Base-by-base conservation (phyloP, 495 filamentous ascomycete genomes). In the Cairneyella variabilis region DNA sequence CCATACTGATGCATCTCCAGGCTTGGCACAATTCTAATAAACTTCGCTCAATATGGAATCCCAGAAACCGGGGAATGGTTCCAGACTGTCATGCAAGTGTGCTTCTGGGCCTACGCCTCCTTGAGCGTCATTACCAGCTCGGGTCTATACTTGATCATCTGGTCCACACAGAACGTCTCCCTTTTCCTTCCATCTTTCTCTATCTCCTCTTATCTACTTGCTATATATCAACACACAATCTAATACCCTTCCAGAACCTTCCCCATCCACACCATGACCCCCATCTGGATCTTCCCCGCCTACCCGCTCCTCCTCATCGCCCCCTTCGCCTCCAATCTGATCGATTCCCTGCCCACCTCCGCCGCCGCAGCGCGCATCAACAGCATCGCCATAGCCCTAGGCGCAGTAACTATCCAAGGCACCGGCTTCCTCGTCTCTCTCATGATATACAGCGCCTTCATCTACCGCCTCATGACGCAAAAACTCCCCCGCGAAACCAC, bases 401-500 rank as follows among this genome's bases (percentile, higher is more conserved):
- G 83, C 25, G 85, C 87, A 7, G 77, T 84, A 14, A 79, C 84
- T 3, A 78, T 88, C 21, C 90, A 95, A 67, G 90, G 89, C 8
- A 87, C 90, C 22, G 90, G 90, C 0, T 95, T 92, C 63, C 66
- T 93, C 58, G 88, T 95, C 48, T 85, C 85, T 4, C 74, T 91
- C 56, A 91, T 91, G 88, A 83, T 93, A 25, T 90, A 89, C 57
- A 83, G 87, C 14, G 86, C 90, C 32, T 95, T 90, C 61, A 79
- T 95, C 32, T 93, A 93, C 64, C 80, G 90, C 32, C 76, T 95
- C 37, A 95, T 95, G 90, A 92, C 90, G 0, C 88, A 93, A 59
- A 95, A 95, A 66, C 76, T 95, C 0, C 90, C 90, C 3, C 77
- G 79, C 53, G 89, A 90, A 64, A 80, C 74, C 44, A 76, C 87